Evolutionary conservation across 495 filamentous ascomycete species (phyloP).

Genomic region (Lophiostoma macrostomum): DNA sequence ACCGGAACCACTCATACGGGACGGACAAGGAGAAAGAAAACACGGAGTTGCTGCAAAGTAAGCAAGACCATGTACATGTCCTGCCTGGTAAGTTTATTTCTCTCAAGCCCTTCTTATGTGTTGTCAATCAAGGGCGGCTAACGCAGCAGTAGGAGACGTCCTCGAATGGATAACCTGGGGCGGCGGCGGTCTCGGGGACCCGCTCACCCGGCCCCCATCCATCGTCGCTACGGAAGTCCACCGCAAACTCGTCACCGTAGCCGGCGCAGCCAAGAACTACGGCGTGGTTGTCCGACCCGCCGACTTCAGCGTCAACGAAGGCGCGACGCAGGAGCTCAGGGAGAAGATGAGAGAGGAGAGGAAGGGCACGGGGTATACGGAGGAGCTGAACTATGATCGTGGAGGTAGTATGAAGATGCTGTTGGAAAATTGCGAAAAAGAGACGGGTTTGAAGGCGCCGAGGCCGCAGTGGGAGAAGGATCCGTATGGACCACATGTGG

Average conservation of each 20-base stretch:
- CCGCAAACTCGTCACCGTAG: slow-evolving; percentile 47
- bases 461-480: slow-evolving; percentile 63
- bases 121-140: background rate
- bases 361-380: slow-evolving; percentile 9
- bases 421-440: slow-evolving; percentile 37
- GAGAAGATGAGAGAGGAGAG: slow-evolving; percentile 30
- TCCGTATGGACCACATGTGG: slow-evolving; percentile 66
- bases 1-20: slow-evolving; percentile 41
- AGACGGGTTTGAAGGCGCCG: slow-evolving; percentile 57
- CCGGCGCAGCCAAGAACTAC: slow-evolving; percentile 46
- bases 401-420: slow-evolving; percentile 43
- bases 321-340: slow-evolving; percentile 41
- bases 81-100: slow-evolving; percentile 31
- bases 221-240: slow-evolving; percentile 50
- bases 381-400: slow-evolving; percentile 41
- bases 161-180: slow-evolving; percentile 55
- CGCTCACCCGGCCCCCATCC: slow-evolving; percentile 46
- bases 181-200: slow-evolving; percentile 51
- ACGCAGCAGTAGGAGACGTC: slow-evolving; percentile 40
- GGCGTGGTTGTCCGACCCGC: slow-evolving; percentile 43
- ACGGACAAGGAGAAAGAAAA: slow-evolving; percentile 30
- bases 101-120: background rate
- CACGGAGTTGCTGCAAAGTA: slow-evolving; percentile 42
- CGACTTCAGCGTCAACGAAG: slow-evolving; percentile 36
- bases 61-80: slow-evolving; percentile 51